Percentiles rank a stretch among this genome's conserved stretches.
Evolutionary conservation across 2,329 filamentous ascomycete genomes (phyloP).

Genomic region (Talaromyces pinophilus): DNA sequence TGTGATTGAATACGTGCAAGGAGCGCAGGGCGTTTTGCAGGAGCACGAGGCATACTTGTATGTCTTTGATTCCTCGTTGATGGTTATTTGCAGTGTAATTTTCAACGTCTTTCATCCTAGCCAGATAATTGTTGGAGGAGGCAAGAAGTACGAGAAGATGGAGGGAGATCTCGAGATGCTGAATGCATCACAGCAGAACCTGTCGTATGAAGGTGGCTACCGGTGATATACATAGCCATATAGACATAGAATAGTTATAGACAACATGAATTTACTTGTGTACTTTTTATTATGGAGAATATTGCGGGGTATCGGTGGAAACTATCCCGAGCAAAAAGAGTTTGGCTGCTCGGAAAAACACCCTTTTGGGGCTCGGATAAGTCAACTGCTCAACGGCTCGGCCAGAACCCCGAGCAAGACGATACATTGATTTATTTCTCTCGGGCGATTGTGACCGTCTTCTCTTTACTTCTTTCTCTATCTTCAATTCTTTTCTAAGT

Average conservation of each 20-base stretch:
- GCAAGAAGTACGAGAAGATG: slow-evolving; percentile 12
- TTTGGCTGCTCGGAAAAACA: slow-evolving; percentile 12
- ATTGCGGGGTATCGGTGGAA: slow-evolving; percentile 15
- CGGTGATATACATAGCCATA: neutral
- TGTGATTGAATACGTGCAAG: slow-evolving; percentile 28
- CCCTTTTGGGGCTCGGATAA: slow-evolving; percentile 9
- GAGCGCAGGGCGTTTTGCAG: slow-evolving; percentile 26
- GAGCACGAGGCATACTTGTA: slow-evolving; percentile 29
- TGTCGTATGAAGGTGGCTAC: neutral
- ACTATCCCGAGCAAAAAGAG: neutral
- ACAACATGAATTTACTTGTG: neutral
- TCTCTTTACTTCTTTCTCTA: neutral
- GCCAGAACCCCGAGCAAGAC: slow-evolving; percentile 11
- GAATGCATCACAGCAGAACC: neutral
- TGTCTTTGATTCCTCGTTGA: slow-evolving; percentile 28
- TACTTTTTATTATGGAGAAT: neutral
- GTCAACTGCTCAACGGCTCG: slow-evolving; percentile 2
- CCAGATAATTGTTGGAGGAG: neutral
- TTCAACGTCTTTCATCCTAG: slow-evolving; percentile 12
- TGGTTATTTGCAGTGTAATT: slow-evolving; percentile 23
- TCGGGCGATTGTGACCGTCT: neutral
- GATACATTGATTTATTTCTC: neutral
- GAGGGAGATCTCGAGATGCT: slow-evolving; percentile 5
- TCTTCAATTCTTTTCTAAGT: neutral
- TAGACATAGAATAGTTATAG: neutral